phyloP scores from a whole-genome alignment of 768 basidiomycete genomes.

The Pisolithus orientalis region DNA sequence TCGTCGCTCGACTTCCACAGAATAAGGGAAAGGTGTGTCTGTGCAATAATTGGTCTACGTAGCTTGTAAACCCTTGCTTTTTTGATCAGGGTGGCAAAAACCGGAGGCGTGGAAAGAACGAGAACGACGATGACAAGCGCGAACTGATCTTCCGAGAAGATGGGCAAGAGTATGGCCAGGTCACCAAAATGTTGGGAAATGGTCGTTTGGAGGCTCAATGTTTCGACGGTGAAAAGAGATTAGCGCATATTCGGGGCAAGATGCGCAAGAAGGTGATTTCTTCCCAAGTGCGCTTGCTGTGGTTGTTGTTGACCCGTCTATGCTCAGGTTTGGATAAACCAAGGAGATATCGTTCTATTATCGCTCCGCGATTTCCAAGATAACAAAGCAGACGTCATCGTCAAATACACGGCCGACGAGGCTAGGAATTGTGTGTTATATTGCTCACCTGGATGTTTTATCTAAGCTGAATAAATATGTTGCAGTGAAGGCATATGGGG shows the following conservation, averaged over 20 bases:
- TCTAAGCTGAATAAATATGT: conserved; percentile 10
- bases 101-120: conserved; percentile 98
- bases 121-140: conserved; percentile 98
- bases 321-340: conserved; percentile 94
- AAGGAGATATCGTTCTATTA: conserved; percentile 92
- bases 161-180: conserved; percentile 98
- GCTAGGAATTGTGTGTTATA: conserved; percentile 63
- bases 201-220: conserved; percentile 94
- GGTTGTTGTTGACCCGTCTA: conserved; percentile 4
- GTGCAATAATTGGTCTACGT: background rate
- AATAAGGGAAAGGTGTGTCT: conserved; percentile 67
- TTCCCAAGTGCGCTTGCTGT: background rate
- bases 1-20: conserved; percentile 26
- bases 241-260: conserved; percentile 97
- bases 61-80: background rate
- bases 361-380: conserved; percentile 99
- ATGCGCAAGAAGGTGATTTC: conserved; percentile 93
- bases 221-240: conserved; percentile 96
- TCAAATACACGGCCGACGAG: conserved; percentile 97
- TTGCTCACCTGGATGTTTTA: background rate
- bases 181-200: conserved; percentile 97
- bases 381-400: conserved; percentile 98
- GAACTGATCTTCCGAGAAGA: conserved; percentile 98
- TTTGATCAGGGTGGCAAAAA: conserved; percentile 89
- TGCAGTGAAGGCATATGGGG: conserved; percentile 93